A percentile compares a stretch with the other conserved stretches of the same genome.
These are phyloP conservation scores for Phragmites australis DNA, from an alignment of 176 grass and related monocot genomes.

Conservation along the genomic window DNA sequence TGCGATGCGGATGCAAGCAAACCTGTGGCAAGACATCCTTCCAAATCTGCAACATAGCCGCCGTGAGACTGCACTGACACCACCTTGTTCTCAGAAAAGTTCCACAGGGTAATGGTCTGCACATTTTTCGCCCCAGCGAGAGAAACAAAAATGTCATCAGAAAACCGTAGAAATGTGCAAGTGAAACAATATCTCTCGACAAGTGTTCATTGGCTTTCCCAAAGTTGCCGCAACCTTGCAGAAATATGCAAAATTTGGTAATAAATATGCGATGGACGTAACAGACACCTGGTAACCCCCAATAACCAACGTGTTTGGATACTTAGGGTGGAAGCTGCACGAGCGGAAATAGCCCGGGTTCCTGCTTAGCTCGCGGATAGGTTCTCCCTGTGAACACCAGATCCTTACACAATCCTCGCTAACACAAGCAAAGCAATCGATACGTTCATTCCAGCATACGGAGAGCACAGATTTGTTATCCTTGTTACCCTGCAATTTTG, in stretches of 20 bases:
- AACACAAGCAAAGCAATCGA: conserved; percentile 46
- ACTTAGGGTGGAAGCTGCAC: conserved; percentile 60
- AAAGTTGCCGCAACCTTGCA: no score
- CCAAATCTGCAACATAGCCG: conserved; percentile 49
- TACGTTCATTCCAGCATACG: conserved; percentile 58
- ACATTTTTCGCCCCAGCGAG: background rate
- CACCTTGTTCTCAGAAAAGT: conserved; percentile 43
- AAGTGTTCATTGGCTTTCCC: no score
- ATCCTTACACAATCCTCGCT: conserved; percentile 55
- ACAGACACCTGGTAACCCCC: conserved; percentile 59
- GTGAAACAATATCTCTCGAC: background rate
- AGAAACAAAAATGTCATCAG: background rate
- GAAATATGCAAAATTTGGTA: no score
- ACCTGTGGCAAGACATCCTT: conserved; percentile 35
- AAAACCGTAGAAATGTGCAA: background rate
- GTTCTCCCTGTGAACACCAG: conserved; percentile 41
- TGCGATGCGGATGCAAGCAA: conserved; percentile 62
- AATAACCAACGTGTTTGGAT: conserved; percentile 53
- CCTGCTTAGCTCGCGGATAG: conserved; percentile 46
- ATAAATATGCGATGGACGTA: background rate
- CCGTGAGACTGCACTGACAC: conserved; percentile 46
- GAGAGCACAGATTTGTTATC: conserved; percentile 42
- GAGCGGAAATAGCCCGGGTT: conserved; percentile 55
- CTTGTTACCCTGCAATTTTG: conserved; percentile 39
- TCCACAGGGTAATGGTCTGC: conserved; percentile 66